A percentile compares a stretch with the other conserved stretches of the same genome.
Conservation (phyloP, 2,329 filamentous ascomycete species). For the Talaromyces sp. region DNA sequence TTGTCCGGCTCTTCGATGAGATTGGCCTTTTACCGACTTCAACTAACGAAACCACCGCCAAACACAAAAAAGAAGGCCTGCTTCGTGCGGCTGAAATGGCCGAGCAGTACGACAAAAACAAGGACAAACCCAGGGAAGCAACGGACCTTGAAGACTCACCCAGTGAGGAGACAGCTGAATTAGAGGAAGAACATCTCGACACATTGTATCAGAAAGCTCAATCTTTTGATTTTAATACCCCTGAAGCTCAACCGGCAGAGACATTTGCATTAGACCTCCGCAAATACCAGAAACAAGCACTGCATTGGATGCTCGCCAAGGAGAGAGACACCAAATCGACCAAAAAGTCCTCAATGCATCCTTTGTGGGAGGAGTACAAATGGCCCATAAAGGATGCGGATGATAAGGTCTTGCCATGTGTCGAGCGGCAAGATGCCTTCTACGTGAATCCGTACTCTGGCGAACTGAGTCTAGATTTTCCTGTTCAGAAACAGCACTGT, state of each 20-base stretch:
- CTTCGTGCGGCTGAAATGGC: conserved; percentile 84
- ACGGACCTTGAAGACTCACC: conserved; percentile 48
- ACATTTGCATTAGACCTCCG: conserved; percentile 80
- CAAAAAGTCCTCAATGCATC: conserved; percentile 83
- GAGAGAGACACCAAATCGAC: conserved; percentile 74
- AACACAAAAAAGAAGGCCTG: conserved; percentile 77
- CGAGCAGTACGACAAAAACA: conserved; percentile 67
- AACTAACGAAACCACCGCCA: conserved; percentile 69
- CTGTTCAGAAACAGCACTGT: conserved; percentile 89
- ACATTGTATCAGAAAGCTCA: conserved; percentile 93
- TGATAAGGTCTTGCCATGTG: conserved; percentile 66
- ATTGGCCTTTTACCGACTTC: conserved; percentile 76
- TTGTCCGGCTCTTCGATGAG: conserved; percentile 86
- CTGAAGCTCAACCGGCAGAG: conserved; percentile 75
- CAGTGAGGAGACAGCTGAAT: conserved; percentile 82
- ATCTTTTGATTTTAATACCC: conserved; percentile 91
- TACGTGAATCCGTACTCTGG: conserved; percentile 98
- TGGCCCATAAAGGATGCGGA: conserved; percentile 89
- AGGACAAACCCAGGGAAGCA: conserved; percentile 37
- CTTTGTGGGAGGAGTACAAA: conserved; percentile 90
- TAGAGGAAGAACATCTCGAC: conserved; percentile 94
- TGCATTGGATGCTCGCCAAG: conserved; percentile 95
- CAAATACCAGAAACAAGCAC: conserved; percentile 90
- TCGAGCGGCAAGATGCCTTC: conserved; percentile 69
- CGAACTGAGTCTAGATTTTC: conserved; percentile 86